Evolutionary conservation across 176 grass and related monocot genomes (phyloP).

Genomic region (Oryza australiensis): DNA sequence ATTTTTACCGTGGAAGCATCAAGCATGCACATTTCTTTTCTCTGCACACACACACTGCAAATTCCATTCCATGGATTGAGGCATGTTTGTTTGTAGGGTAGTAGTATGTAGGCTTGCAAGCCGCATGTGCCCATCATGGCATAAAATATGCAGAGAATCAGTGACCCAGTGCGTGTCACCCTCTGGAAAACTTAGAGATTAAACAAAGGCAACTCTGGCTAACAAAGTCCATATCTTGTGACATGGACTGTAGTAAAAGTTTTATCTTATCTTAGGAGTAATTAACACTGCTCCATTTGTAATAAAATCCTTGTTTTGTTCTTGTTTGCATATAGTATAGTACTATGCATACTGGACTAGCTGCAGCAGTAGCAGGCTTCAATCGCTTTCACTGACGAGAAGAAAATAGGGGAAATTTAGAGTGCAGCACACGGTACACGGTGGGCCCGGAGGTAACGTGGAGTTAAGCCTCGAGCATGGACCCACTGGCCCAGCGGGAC

Average conservation of each 20-base stretch:
- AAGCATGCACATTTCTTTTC: slow-evolving; percentile 1
- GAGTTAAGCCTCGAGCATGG: background rate
- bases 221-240: background rate
- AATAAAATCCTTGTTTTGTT: background rate
- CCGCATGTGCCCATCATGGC: slow-evolving; percentile 47
- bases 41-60: slow-evolving; percentile 36
- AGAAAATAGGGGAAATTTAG: background rate
- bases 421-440: background rate
- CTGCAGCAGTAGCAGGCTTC: background rate
- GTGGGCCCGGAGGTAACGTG: background rate
- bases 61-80: slow-evolving; percentile 26
- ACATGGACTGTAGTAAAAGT: background rate
- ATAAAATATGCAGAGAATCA: slow-evolving; percentile 28
- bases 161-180: background rate
- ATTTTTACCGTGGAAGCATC: slow-evolving; percentile 18
- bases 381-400: background rate
- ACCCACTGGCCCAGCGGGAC: background rate
- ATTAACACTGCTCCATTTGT: background rate
- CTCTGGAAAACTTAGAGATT: slow-evolving; percentile 19
- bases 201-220: slow-evolving; percentile 14
- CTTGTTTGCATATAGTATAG: background rate
- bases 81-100: slow-evolving; percentile 44
- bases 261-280: background rate
- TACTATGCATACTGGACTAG: background rate
- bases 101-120: slow-evolving; percentile 28